Conservation (phyloP, 106 monocot genomes). For the Amphibolis antarctica region DNA sequence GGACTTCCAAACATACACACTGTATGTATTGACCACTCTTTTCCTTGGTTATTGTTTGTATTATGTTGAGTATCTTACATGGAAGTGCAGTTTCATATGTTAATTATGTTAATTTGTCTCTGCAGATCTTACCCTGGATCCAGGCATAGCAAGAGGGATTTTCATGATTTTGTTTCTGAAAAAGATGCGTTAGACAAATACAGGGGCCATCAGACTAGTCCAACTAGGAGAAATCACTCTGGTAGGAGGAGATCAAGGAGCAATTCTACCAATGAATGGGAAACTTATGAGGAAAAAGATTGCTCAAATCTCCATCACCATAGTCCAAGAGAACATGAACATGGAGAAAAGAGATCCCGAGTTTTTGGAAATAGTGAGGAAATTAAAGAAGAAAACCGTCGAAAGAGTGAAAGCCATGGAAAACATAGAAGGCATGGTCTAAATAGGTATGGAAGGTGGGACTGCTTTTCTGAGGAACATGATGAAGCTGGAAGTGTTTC, state of each 20-base stretch:
- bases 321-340: not conserved
- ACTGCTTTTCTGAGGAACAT: not conserved
- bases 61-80: not conserved
- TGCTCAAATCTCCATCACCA: not conserved
- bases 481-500: not conserved
- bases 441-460: not conserved
- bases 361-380: not conserved
- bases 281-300: not conserved
- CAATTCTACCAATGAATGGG: not conserved
- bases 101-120: not conserved
- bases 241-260: not conserved
- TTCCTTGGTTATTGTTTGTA: not conserved
- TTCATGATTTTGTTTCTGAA: constrained; percentile 5
- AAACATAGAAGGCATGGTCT: constrained; percentile 1
- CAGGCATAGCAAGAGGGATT: not conserved
- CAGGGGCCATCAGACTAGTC: not conserved
- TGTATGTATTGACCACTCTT: no score
- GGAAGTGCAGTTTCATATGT: not conserved
- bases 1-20: no score
- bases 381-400: not conserved
- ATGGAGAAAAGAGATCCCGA: not conserved
- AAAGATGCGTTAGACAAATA: constrained; percentile 4
- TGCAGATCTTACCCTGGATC: constrained; percentile 4
- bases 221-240: not conserved
- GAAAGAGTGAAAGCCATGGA: not conserved